Conservation (phyloP, 2,329 filamentous ascomycete species). For the Malbranchea zuffiana region DNA sequence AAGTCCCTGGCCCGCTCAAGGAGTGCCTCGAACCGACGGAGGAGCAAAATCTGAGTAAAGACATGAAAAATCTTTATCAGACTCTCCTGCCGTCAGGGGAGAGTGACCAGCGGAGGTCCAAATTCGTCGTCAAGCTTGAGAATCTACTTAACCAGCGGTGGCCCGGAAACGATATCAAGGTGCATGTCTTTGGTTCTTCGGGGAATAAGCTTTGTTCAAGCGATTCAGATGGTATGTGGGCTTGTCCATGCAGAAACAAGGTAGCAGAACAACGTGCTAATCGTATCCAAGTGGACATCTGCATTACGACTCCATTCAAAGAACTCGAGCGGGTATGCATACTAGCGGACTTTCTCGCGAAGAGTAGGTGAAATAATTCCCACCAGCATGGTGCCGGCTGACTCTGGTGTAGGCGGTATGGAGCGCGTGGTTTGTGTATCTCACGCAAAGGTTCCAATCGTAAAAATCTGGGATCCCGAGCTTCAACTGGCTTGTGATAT, state of each 20-base stretch:
- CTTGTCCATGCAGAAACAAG: not conserved
- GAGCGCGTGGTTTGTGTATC: conserved; percentile 90
- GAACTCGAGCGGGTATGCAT: conserved; percentile 82
- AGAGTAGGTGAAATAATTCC: conserved; percentile 50
- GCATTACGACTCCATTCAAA: conserved; percentile 85
- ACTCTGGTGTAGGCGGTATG: conserved; percentile 64
- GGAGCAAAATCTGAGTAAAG: conserved; percentile 62
- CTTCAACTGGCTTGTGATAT: conserved; percentile 84
- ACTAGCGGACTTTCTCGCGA: conserved; percentile 74
- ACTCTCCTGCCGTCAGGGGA: conserved; percentile 70
- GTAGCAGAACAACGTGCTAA: conserved; percentile 21
- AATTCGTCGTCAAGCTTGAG: conserved; percentile 78
- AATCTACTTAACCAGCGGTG: conserved; percentile 80
- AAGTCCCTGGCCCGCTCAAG: conserved; percentile 58
- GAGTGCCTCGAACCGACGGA: conserved; percentile 59
- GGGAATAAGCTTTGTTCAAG: conserved; percentile 90
- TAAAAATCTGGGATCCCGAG: conserved; percentile 97
- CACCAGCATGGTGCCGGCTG: conserved; percentile 5
- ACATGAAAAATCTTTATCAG: conserved; percentile 78
- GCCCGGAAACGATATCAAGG: conserved; percentile 80
- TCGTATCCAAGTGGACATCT: conserved; percentile 68
- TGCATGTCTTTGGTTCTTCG: conserved; percentile 95
- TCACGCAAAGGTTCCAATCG: conserved; percentile 91
- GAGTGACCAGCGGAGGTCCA: conserved; percentile 63
- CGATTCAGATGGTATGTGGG: conserved; percentile 74